Conservation (phyloP, 306 rosid genomes). For the Fragaria ananassa region DNA sequence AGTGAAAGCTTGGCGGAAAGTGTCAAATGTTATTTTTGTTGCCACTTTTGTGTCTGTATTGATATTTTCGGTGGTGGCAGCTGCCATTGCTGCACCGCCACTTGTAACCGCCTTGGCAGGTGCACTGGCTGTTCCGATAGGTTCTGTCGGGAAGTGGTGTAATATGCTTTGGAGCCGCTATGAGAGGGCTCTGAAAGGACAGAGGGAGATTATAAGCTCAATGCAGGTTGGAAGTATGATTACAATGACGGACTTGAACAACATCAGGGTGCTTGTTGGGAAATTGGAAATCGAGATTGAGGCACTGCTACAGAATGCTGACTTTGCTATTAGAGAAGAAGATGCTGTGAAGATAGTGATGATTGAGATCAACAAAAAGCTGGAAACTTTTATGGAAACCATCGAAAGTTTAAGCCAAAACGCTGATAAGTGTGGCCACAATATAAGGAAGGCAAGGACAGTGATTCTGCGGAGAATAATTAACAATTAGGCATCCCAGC, state of each 20-base stretch:
- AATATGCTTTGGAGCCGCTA: slow-evolving; percentile 60
- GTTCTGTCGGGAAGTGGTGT: slow-evolving; percentile 90
- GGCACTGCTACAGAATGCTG: slow-evolving; percentile 48
- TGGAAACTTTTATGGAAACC: slow-evolving; percentile 47
- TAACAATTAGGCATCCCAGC: slow-evolving; percentile 40
- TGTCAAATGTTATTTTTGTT: slow-evolving; percentile 68
- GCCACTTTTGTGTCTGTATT: slow-evolving; percentile 66
- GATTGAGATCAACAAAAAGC: slow-evolving; percentile 77
- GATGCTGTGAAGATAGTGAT: slow-evolving; percentile 64
- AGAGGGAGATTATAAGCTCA: slow-evolving; percentile 52
- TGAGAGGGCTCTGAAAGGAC: slow-evolving; percentile 45
- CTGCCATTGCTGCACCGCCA: slow-evolving; percentile 79
- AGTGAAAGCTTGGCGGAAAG: slow-evolving; percentile 57
- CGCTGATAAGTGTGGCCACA: slow-evolving; percentile 57
- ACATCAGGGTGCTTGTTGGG: slow-evolving; percentile 43
- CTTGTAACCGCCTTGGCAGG: slow-evolving; percentile 66
- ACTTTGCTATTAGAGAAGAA: slow-evolving; percentile 67
- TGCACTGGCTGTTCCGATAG: slow-evolving; percentile 73
- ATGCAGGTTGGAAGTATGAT: slow-evolving; percentile 51
- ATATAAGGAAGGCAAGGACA: slow-evolving; percentile 62
- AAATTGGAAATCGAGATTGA: slow-evolving; percentile 51
- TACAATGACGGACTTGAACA: slow-evolving; percentile 58
- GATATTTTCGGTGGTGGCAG: slow-evolving; percentile 87
- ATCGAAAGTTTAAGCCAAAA: slow-evolving; percentile 59
- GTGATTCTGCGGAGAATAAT: slow-evolving; percentile 61